Evolutionary conservation across 2,329 filamentous ascomycete genomes (phyloP).

Genomic region (Westerdykella aurantiaca): DNA sequence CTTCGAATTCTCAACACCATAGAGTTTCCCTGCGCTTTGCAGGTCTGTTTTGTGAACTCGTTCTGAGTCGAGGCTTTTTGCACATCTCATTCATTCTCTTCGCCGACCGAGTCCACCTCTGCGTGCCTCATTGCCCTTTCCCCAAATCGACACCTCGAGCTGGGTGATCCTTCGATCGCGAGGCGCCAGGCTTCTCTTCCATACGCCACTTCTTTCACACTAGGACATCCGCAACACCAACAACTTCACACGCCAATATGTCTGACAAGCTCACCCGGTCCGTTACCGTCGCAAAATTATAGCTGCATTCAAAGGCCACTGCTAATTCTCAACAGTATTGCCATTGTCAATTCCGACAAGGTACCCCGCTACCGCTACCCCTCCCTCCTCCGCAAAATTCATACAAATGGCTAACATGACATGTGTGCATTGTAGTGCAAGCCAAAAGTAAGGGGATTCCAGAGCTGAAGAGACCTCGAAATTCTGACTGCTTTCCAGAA

Average conservation of each 20-base stretch:
- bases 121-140: too few relatives aligned
- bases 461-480: conserved; percentile 3
- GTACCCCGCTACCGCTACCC: conserved; percentile 52
- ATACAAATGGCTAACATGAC: conserved; percentile 27
- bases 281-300: conserved; percentile 20
- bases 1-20: too few relatives aligned
- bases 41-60: too few relatives aligned
- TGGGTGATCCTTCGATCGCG: too few relatives aligned
- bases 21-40: too few relatives aligned
- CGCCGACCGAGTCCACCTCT: too few relatives aligned
- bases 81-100: too few relatives aligned
- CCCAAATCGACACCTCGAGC: too few relatives aligned
- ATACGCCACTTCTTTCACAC: neutral
- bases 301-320: neutral
- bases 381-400: conserved; percentile 29
- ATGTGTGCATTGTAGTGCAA: conserved; percentile 64
- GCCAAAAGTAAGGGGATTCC: conserved; percentile 60
- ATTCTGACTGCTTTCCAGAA: conserved; percentile 55
- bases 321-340: conserved; percentile 58
- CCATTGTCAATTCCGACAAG: conserved; percentile 98
- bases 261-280: conserved; percentile 93
- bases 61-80: too few relatives aligned
- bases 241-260: conserved; percentile 48
- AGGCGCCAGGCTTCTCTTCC: too few relatives aligned
- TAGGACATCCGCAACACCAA: neutral